phyloP scores from a whole-genome alignment of 768 basidiomycete genomes.

The Boletus rufocinnamomeus region DNA sequence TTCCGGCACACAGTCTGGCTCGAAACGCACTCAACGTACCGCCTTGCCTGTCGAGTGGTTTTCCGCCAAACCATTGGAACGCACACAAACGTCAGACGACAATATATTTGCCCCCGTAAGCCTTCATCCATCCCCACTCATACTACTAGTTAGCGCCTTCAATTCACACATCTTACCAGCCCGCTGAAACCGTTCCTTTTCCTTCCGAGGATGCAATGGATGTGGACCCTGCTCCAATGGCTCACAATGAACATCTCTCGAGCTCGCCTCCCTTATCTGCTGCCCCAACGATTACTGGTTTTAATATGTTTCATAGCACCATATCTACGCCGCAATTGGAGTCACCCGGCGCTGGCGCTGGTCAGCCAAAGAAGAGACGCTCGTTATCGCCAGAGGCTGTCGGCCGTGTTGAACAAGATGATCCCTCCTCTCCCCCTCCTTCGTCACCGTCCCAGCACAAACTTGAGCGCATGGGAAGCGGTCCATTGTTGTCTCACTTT shows the following conservation, averaged over 20 bases:
- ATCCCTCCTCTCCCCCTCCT: constrained; percentile 50
- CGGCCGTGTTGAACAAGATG: constrained; percentile 40
- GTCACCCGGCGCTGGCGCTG: constrained; percentile 42
- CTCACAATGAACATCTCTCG: constrained; percentile 36
- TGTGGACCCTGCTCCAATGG: constrained; percentile 59
- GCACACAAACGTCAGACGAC: constrained; percentile 26
- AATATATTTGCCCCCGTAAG: constrained; percentile 34
- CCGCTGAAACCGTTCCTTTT: constrained; percentile 40
- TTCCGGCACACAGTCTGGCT: constrained; percentile 39
- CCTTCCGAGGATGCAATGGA: constrained; percentile 76
- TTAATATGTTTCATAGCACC: constrained; percentile 63
- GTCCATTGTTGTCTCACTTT: constrained; percentile 37
- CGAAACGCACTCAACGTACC: constrained; percentile 61
- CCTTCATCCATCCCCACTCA: constrained; percentile 9
- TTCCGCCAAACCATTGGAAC: constrained; percentile 24
- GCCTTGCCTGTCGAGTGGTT: constrained; percentile 68
- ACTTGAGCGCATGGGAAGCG: constrained; percentile 45
- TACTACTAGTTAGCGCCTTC: background rate
- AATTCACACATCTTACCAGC: constrained; percentile 30
- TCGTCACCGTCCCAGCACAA: constrained; percentile 51
- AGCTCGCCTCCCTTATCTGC: constrained; percentile 47
- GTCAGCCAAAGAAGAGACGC: constrained; percentile 54
- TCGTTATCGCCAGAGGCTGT: constrained; percentile 57
- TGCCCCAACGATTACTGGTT: constrained; percentile 52
- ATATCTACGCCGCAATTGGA: constrained; percentile 52